phyloP scores from a whole-genome alignment of 306 rosid species.

The Castanea mollissima region DNA sequence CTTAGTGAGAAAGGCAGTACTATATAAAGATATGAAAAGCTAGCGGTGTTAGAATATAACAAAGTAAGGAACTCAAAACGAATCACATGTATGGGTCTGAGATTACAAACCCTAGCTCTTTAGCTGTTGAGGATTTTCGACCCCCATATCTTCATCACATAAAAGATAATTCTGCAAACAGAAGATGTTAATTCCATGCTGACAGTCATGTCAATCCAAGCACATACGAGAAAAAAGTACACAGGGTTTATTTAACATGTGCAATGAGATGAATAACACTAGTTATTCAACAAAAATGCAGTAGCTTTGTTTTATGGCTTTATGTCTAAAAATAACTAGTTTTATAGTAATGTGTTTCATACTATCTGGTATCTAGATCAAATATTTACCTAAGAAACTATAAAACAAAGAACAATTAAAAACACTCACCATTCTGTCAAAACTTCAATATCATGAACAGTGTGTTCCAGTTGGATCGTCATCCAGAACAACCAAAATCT shows the following conservation, averaged over 20 bases:
- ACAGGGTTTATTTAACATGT: neutral
- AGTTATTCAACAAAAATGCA: neutral
- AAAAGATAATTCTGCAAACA: slow-evolving; percentile 79
- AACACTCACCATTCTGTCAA: slow-evolving; percentile 81
- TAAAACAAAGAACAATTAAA: slow-evolving; percentile 19
- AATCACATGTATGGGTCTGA: slow-evolving; percentile 15
- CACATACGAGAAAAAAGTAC: neutral
- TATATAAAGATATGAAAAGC: slow-evolving; percentile 27
- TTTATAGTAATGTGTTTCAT: neutral
- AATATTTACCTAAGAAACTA: neutral
- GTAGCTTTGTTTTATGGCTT: neutral
- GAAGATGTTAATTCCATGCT: slow-evolving; percentile 26
- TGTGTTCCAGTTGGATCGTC: slow-evolving; percentile 99
- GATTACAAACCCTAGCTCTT: slow-evolving; percentile 84
- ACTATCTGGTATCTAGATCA: neutral
- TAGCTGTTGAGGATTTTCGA: slow-evolving; percentile 82
- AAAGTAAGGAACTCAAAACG: slow-evolving; percentile 19
- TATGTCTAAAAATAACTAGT: neutral
- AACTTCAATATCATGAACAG: slow-evolving; percentile 95
- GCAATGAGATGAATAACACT: neutral
- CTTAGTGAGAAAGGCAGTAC: slow-evolving; percentile 84
- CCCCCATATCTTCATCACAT: slow-evolving; percentile 98
- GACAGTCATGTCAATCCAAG: slow-evolving; percentile 19
- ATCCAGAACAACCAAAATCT: slow-evolving; percentile 82
- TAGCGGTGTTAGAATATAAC: neutral